Evolutionary conservation across 495 filamentous ascomycete species (phyloP).

Genomic region (Penicillium odoratum): DNA sequence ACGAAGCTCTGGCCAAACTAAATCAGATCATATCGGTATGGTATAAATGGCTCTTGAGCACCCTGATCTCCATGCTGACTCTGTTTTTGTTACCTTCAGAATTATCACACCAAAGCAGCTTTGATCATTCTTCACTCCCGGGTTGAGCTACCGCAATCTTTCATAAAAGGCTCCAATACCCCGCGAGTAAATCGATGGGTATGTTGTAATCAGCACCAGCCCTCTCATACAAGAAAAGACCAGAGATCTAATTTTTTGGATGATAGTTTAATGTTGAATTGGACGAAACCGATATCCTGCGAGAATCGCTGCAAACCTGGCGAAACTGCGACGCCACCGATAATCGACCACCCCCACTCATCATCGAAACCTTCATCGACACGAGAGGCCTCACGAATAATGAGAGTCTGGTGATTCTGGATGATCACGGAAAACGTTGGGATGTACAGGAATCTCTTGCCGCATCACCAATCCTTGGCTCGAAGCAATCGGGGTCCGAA

Average conservation of each 20-base stretch:
- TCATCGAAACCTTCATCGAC: conserved; percentile 90
- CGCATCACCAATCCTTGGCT: conserved; percentile 46
- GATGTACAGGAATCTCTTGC: conserved; percentile 84
- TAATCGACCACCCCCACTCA: conserved; percentile 77
- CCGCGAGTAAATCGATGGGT: conserved; percentile 91
- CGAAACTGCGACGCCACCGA: conserved; percentile 71
- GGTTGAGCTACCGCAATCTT: conserved; percentile 63
- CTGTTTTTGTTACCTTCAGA: conserved; percentile 50
- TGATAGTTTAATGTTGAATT: conserved; percentile 88
- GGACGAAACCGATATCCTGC: conserved; percentile 84
- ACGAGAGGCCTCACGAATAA: conserved; percentile 75
- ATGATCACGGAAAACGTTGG: conserved; percentile 88
- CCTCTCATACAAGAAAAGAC: not conserved
- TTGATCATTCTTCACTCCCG: conserved; percentile 81
- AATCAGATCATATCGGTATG: conserved; percentile 89
- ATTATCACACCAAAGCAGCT: conserved; percentile 87
- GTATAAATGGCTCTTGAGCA: not conserved
- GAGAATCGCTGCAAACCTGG: conserved; percentile 79
- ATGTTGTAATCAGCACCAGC: conserved; percentile 40
- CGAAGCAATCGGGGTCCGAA: conserved; percentile 38
- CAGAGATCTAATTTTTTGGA: conserved; percentile 15
- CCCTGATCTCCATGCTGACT: not conserved
- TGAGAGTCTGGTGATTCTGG: conserved; percentile 82
- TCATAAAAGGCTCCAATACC: conserved; percentile 56
- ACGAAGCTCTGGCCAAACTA: conserved; percentile 69